Evolutionary conservation across 805 yeast genomes (phyloP), one percentile per base, ranked within the genome.

Genomic region (Komagataella kurtzmanii): DNA sequence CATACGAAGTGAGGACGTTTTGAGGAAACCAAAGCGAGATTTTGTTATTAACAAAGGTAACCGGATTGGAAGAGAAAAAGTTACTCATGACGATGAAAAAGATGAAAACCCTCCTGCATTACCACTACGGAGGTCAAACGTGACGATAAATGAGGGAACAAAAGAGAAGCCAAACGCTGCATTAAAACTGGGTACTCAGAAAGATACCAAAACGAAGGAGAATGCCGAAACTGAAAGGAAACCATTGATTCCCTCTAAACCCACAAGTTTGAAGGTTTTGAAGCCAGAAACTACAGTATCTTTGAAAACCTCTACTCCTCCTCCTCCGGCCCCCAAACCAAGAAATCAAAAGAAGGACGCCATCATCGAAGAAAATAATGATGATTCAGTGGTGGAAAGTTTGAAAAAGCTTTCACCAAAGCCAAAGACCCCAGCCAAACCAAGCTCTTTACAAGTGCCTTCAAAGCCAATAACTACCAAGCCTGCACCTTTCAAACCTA

Each of bases 1-100:
- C 3, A 55, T 63, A 21, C 55, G 48, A 44, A 57, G 51, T 17
- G 65, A 59, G 8, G 65, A 61, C 44, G 44, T 60, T 3, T 50
- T 59, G 53, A 54, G 54, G 24, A 51, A 55, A 4, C 23, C 45
- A 2, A n/a, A 12, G 10, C 50, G 52, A 18, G 47, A 46, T 1
- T 24, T 18, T 14, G 18, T 18, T 17, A n/a, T 24, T 4, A 47
- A 51, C 18, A 36, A 4, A 8, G 40, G 30, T n/a, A 19, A 23
- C 7, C 43, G 19, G 40, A 1, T 49, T n/a, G 18, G 30, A 36
- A 40, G 36, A 30, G 21, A 43, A 46, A 18, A 14, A 3, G 48
- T 49, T 10, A 17, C 44, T n/a, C 40, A 45, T 12, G 44, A 17
- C 14, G 23, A 17, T 12, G n/a, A 24, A 14, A 21, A 43, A 2